Evolutionary conservation across 176 grass and related monocot species (phyloP).

Genomic region (Triticum dicoccoides): DNA sequence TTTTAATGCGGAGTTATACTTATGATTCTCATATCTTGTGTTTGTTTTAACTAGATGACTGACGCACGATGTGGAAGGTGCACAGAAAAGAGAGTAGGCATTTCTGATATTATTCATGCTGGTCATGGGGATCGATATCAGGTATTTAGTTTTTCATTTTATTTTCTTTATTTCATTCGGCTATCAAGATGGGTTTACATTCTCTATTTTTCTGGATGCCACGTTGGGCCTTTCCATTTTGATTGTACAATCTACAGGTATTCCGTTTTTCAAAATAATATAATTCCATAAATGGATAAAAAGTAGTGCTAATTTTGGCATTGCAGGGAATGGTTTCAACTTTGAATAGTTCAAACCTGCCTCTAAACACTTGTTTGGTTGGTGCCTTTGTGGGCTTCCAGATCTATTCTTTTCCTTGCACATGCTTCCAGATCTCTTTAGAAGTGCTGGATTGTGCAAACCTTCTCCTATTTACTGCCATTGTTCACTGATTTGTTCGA

Average conservation of each 20-base stretch:
- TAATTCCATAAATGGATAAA: background rate
- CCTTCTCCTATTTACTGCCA: background rate
- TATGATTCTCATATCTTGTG: conserved; percentile 11
- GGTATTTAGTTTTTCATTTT: conserved; percentile 37
- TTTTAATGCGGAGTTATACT: background rate
- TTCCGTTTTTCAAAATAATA: background rate
- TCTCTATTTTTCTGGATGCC: background rate
- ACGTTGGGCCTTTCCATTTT: background rate
- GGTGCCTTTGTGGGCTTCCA: conserved; percentile 7
- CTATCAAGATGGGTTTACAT: background rate
- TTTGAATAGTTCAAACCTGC: background rate
- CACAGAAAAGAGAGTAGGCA: conserved; percentile 73
- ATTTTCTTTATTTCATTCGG: background rate
- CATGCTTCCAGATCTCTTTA: conserved; percentile 13
- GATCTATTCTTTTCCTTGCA: background rate
- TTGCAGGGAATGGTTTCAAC: background rate
- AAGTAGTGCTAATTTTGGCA: background rate
- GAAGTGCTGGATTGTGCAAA: background rate
- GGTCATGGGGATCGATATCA: conserved; percentile 92
- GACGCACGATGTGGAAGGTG: conserved; percentile 78
- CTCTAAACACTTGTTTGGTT: background rate
- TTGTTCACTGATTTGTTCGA: background rate
- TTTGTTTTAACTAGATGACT: conserved; percentile 76
- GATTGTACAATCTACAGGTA: background rate
- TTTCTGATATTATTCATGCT: conserved; percentile 81